Percentiles rank a stretch among this genome's conserved stretches.
These are phyloP conservation scores for Aspergillus terreus DNA, from an alignment of 2,329 filamentous ascomycete genomes.

Conservation along the genomic window DNA sequence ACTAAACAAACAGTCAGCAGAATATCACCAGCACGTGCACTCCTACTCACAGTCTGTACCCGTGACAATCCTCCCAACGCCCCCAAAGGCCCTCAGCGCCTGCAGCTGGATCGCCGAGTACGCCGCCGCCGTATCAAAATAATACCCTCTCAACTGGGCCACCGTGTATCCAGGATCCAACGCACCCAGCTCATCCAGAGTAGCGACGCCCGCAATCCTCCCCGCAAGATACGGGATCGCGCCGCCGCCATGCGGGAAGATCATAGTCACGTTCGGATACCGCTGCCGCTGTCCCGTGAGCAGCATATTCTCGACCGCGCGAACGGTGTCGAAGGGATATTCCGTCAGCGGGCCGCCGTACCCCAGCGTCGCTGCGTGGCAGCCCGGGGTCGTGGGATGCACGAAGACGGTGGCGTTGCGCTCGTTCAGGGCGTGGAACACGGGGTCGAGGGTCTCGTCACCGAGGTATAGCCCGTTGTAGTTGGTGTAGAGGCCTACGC, in stretches of 20 bases:
- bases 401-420: too few species aligned
- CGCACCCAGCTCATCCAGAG: conserved; percentile 12
- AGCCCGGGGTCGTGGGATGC: too few species aligned
- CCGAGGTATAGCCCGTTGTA: too few species aligned
- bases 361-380: conserved; percentile 1
- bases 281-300: conserved; percentile 14
- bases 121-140: conserved; percentile 18
- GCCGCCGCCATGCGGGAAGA: conserved; percentile 23
- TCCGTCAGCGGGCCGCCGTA: conserved; percentile 19
- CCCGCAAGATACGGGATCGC: conserved; percentile 20
- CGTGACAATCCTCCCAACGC: conserved; percentile 16
- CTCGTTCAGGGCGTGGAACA: too few species aligned
- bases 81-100: conserved; percentile 22
- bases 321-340: conserved; percentile 24
- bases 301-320: conserved; percentile 21
- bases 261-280: conserved; percentile 19
- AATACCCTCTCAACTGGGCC: conserved; percentile 15
- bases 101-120: conserved; percentile 19
- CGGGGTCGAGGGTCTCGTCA: too few species aligned
- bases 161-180: conserved; percentile 11
- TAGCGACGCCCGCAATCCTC: conserved; percentile 18
- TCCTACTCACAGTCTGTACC: conserved; percentile 23
- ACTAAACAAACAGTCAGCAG: conserved; percentile 11
- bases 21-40: background rate
- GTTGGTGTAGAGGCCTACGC: too few species aligned